phyloP scores from a whole-genome alignment of 2,329 filamentous ascomycete species.

The Verticillium klebahnii region DNA sequence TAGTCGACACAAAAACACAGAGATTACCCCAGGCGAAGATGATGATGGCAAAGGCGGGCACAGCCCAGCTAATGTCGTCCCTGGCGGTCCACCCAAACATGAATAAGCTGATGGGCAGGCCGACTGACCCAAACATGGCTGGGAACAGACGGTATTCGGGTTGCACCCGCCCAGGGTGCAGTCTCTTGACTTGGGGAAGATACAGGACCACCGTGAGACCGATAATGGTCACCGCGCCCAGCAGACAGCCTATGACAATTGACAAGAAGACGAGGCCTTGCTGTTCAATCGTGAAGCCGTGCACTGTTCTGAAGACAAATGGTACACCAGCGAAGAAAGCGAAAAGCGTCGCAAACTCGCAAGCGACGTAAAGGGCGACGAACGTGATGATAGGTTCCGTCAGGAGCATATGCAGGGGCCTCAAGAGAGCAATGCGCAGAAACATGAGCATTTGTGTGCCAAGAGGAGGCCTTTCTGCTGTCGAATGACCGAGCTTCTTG shows the following conservation, averaged over 20 bases:
- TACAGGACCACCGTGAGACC: slow-evolving; percentile 39
- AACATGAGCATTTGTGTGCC: slow-evolving; percentile 20
- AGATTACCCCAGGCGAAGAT: slow-evolving; percentile 58
- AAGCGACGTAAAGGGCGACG: slow-evolving; percentile 43
- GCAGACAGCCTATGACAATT: slow-evolving; percentile 38
- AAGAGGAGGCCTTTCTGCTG: slow-evolving; percentile 19
- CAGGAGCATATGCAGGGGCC: slow-evolving; percentile 54
- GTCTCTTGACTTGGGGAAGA: slow-evolving; percentile 24
- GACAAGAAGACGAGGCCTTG: slow-evolving; percentile 40
- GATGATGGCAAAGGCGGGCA: slow-evolving; percentile 45
- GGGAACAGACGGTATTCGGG: slow-evolving; percentile 57
- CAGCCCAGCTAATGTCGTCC: slow-evolving; percentile 41
- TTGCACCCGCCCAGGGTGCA: slow-evolving; percentile 29
- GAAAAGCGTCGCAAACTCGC: slow-evolving; percentile 47
- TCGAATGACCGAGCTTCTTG: slow-evolving; percentile 26
- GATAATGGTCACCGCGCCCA: slow-evolving; percentile 35
- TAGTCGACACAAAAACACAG: slow-evolving; percentile 50
- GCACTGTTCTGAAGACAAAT: slow-evolving; percentile 39
- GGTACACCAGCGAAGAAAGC: slow-evolving; percentile 48
- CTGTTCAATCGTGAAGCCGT: slow-evolving; percentile 38
- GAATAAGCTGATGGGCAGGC: slow-evolving; percentile 55
- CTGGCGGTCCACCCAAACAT: slow-evolving; percentile 57
- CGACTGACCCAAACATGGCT: slow-evolving; percentile 47
- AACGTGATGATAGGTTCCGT: slow-evolving; percentile 61
- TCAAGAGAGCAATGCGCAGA: slow-evolving; percentile 36